These are phyloP conservation scores for Medicago ruthenica DNA, from an alignment of 306 rosid species.

Conservation along the genomic window DNA sequence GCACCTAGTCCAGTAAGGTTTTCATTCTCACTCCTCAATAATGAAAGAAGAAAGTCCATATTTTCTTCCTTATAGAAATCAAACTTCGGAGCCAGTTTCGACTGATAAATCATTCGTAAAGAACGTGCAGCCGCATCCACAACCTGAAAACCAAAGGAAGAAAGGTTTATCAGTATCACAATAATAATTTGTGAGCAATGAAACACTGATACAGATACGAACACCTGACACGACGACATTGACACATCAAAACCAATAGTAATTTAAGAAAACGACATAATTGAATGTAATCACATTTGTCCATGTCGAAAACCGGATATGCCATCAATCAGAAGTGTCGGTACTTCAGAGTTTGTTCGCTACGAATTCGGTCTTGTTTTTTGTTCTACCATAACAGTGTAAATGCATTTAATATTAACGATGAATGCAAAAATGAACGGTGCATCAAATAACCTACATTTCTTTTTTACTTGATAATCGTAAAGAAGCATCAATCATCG, in stretches of 20 bases:
- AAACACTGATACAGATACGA: too few species aligned
- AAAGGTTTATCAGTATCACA: slow-evolving; percentile 29
- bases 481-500: not conserved
- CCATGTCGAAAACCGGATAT: too few species aligned
- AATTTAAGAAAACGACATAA: too few species aligned
- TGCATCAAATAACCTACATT: slow-evolving; percentile 19
- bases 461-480: not conserved
- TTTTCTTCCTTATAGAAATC: slow-evolving; percentile 67
- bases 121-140: slow-evolving; percentile 94
- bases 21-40: slow-evolving; percentile 81
- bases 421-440: slow-evolving; percentile 20
- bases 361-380: too few species aligned
- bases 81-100: slow-evolving; percentile 87
- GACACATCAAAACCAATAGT: too few species aligned
- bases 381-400: not conserved
- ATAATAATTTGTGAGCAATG: too few species aligned
- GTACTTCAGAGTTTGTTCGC: not conserved
- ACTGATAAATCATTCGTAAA: slow-evolving; percentile 86
- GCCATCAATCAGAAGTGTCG: too few species aligned
- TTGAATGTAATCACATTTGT: too few species aligned
- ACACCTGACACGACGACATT: too few species aligned
- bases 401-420: not conserved
- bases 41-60: slow-evolving; percentile 73
- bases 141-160: slow-evolving; percentile 65
- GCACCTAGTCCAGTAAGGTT: slow-evolving; percentile 91